Evolutionary conservation across 2,329 filamentous ascomycete species (phyloP).

Genomic region (Sclerotinia spermophila): DNA sequence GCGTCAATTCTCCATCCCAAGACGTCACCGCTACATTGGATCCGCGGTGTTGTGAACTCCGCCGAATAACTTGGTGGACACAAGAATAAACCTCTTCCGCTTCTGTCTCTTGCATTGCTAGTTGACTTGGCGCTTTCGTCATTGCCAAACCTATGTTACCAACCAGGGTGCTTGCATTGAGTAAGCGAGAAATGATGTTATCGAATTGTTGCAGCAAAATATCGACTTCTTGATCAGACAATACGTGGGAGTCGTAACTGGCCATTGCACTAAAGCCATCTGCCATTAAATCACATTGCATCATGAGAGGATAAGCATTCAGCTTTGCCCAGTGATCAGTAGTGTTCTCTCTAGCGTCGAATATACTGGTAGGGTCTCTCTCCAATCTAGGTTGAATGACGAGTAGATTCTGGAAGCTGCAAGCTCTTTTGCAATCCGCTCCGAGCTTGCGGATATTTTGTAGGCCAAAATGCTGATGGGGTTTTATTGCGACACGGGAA

Average conservation of each 20-base stretch:
- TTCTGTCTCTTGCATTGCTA: background rate
- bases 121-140: too few relatives aligned
- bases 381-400: constrained; percentile 17
- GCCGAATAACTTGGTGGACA: constrained; percentile 27
- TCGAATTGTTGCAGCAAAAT: constrained; percentile 21
- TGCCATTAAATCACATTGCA: constrained; percentile 18
- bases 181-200: background rate
- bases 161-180: background rate
- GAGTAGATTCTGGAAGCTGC: constrained; percentile 18
- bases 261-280: constrained; percentile 19
- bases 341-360: constrained; percentile 2
- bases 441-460: constrained; percentile 10
- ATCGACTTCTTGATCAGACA: constrained; percentile 18
- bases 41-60: background rate
- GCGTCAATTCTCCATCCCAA: constrained; percentile 31
- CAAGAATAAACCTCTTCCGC: constrained; percentile 12
- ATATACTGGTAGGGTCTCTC: background rate
- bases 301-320: constrained; percentile 24
- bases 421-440: background rate
- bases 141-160: constrained; percentile 24
- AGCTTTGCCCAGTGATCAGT: constrained; percentile 18
- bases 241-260: constrained; percentile 18
- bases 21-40: constrained; percentile 6
- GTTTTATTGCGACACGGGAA: constrained; percentile 37
- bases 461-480: constrained; percentile 16